Evolutionary conservation across 257 asterid species (phyloP).

Genomic region (Buddleja alternifolia): DNA sequence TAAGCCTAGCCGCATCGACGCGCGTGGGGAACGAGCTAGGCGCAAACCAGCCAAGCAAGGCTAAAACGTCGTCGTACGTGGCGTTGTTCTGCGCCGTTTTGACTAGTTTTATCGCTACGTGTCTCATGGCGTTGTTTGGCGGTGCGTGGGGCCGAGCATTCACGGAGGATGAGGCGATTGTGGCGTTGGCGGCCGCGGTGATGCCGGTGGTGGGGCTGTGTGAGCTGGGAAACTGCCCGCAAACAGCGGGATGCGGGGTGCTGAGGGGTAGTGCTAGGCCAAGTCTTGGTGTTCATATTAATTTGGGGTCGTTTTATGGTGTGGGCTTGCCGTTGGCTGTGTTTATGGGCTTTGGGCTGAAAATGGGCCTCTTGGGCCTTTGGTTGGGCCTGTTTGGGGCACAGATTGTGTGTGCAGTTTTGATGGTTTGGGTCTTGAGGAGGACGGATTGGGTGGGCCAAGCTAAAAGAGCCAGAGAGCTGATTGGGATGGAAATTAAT

Average conservation of each 20-base stretch:
- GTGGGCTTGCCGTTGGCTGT: constrained; percentile 66
- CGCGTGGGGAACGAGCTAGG: constrained; percentile 76
- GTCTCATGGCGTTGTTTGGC: constrained; percentile 33
- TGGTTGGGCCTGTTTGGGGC: constrained; percentile 65
- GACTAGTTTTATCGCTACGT: constrained; percentile 43
- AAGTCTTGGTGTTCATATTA: constrained; percentile 46
- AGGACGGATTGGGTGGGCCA: constrained; percentile 57
- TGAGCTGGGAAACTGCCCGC: constrained; percentile 79
- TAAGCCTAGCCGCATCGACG: constrained; percentile 56
- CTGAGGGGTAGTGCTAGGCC: constrained; percentile 75
- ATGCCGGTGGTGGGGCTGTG: constrained; percentile 74
- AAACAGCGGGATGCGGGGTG: constrained; percentile 73
- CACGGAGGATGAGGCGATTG: constrained; percentile 45
- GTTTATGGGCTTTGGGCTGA: constrained; percentile 47
- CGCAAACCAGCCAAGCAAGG: constrained; percentile 50
- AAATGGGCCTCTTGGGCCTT: constrained; percentile 55
- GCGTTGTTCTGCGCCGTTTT: constrained; percentile 46
- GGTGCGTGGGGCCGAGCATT: constrained; percentile 51
- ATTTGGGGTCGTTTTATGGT: constrained; percentile 63
- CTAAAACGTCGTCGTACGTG: constrained; percentile 38
- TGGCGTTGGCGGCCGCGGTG: constrained; percentile 41
- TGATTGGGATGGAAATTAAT: constrained; percentile 36
- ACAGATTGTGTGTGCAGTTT: constrained; percentile 48
- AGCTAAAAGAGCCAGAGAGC: constrained; percentile 49
- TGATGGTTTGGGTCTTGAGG: constrained; percentile 42